These are phyloP conservation scores for Nematodospora anomalae DNA, from an alignment of 1,139 yeast species.

Conservation along the genomic window DNA sequence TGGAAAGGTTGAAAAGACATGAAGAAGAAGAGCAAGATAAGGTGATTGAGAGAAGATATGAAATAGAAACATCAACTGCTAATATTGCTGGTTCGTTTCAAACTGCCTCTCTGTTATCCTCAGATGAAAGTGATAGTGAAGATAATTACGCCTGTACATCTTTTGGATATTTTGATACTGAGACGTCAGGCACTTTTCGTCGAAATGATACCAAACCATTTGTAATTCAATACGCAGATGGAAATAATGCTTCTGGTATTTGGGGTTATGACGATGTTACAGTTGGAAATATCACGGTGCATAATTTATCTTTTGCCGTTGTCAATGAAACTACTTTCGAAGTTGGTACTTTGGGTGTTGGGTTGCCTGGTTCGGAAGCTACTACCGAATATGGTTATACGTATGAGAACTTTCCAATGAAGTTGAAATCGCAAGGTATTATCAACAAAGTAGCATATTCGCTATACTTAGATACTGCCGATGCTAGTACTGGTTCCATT, in stretches of 20 bases:
- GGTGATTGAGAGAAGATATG: no score
- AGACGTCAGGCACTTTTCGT: constrained; percentile 31
- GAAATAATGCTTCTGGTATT: constrained; percentile 57
- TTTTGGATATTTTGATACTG: constrained; percentile 42
- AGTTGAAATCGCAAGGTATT: constrained; percentile 40
- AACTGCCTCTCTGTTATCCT: no score
- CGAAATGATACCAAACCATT: constrained; percentile 36
- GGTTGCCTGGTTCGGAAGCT: constrained; percentile 53
- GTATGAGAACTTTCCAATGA: constrained; percentile 35
- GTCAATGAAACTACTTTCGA: constrained; percentile 44
- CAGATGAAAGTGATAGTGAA: no score
- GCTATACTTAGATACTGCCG: constrained; percentile 7
- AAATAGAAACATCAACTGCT: no score
- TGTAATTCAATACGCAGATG: constrained; percentile 61
- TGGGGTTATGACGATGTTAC: constrained; percentile 52
- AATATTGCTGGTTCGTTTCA: no score
- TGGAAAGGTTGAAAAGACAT: background rate
- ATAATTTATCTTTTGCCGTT: constrained; percentile 50
- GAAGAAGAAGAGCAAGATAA: background rate
- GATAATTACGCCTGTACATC: constrained; percentile 42
- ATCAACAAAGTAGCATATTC: constrained; percentile 46
- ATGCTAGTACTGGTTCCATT: constrained; percentile 5
- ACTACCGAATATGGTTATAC: constrained; percentile 20
- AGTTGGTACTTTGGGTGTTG: constrained; percentile 56
- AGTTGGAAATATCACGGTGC: constrained; percentile 42